Percentiles rank a stretch among this genome's conserved stretches.
These are phyloP conservation scores for Umbelopsis sp. DNA, from an alignment of 192 early-diverging fungal genomes.

Conservation along the genomic window DNA sequence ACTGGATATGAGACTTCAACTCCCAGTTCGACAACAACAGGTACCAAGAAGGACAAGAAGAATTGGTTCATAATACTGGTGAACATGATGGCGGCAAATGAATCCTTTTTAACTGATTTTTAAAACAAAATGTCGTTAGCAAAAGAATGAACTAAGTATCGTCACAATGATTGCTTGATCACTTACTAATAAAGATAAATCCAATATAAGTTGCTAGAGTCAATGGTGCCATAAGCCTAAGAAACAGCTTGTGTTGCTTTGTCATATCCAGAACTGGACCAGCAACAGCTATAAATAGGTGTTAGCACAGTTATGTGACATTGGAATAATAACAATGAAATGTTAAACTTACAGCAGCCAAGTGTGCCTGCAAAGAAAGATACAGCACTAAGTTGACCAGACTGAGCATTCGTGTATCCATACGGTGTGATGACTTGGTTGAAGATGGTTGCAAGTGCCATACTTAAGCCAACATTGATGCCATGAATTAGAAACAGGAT, in stretches of 20 bases:
- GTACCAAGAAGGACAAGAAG: constrained; percentile 35
- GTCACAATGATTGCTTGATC: neutral
- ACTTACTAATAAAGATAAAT: constrained; percentile 30
- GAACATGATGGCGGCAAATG: constrained; percentile 31
- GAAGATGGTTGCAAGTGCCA: constrained; percentile 33
- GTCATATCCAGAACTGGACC: constrained; percentile 39
- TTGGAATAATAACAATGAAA: neutral
- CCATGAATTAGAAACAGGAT: constrained; percentile 35
- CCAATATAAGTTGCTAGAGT: constrained; percentile 30
- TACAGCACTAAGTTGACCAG: constrained; percentile 35
- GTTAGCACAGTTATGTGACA: neutral
- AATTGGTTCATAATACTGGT: constrained; percentile 33
- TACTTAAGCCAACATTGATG: constrained; percentile 37
- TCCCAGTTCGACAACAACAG: constrained; percentile 31
- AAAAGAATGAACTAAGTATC: neutral
- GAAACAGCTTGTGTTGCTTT: constrained; percentile 34
- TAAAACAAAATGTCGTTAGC: neutral
- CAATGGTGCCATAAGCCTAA: constrained; percentile 32
- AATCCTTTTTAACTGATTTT: constrained; percentile 29
- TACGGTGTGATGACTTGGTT: constrained; percentile 41
- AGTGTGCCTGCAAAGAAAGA: constrained; percentile 36
- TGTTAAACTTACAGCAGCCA: constrained; percentile 32
- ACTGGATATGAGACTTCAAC: constrained; percentile 41
- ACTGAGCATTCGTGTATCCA: constrained; percentile 38
- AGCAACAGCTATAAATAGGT: constrained; percentile 25